Conservation (phyloP, 331 rosid species). For the Telfairia occidentalis region DNA sequence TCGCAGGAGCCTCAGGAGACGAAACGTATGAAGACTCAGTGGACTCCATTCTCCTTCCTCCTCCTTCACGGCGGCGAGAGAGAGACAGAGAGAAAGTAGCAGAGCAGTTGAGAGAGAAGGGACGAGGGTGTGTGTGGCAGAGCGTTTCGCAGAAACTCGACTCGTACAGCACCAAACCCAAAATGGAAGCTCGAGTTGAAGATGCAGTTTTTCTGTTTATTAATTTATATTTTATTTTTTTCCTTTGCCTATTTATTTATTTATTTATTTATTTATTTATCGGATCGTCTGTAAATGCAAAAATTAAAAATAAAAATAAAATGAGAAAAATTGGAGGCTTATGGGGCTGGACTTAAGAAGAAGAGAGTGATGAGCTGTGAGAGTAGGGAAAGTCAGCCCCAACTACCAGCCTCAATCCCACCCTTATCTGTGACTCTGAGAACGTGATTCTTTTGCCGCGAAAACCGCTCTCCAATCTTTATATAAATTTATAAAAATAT, state of each 20-base stretch:
- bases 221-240: background rate
- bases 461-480: background rate
- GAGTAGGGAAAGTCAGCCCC: conserved; percentile 1
- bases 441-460: background rate
- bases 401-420: background rate
- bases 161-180: conserved; percentile 17
- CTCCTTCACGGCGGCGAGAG: conserved; percentile 15
- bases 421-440: background rate
- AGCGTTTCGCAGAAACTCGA: background rate
- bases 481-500: background rate
- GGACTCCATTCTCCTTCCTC: conserved; percentile 64
- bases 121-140: background rate
- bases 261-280: background rate
- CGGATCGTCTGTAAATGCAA: background rate
- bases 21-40: conserved; percentile 85
- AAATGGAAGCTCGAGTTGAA: conserved; percentile 12
- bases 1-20: conserved; percentile 81
- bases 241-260: background rate
- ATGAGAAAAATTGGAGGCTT: background rate
- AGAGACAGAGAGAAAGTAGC: background rate
- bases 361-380: conserved; percentile 1
- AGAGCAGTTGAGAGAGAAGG: background rate
- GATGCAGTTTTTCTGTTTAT: conserved; percentile 1
- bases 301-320: background rate
- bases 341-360: background rate